These are phyloP conservation scores for Nicotiana undulata DNA, from an alignment of 257 asterid species.

Conservation along the genomic window DNA sequence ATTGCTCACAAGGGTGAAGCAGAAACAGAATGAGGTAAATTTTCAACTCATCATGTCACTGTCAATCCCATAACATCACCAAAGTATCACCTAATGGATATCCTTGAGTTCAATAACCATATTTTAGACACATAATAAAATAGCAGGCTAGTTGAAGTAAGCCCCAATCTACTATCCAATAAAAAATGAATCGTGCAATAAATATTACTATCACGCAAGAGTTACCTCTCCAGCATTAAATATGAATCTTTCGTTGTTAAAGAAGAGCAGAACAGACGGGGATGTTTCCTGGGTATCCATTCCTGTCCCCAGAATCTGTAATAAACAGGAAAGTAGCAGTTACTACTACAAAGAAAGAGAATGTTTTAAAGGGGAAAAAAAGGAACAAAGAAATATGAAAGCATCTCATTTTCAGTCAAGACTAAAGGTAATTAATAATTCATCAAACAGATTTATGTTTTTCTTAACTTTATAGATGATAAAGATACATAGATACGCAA, in stretches of 20 bases:
- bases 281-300: slow-evolving; percentile 99
- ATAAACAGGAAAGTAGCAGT: background rate
- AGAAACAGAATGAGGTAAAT: background rate
- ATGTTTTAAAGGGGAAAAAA: background rate
- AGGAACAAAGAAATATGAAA: background rate
- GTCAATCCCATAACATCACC: background rate
- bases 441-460: background rate
- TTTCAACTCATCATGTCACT: background rate
- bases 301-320: slow-evolving; percentile 97
- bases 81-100: too few species aligned
- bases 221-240: slow-evolving; percentile 94
- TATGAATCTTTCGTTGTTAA: slow-evolving; percentile 85
- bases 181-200: background rate
- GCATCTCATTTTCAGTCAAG: background rate
- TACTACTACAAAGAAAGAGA: background rate
- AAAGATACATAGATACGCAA: background rate
- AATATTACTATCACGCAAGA: background rate
- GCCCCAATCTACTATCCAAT: background rate
- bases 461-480: background rate
- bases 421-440: background rate
- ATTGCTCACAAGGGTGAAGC: background rate
- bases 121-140: too few species aligned
- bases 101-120: too few species aligned
- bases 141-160: too few species aligned
- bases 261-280: slow-evolving; percentile 81